These are phyloP conservation scores for Ziziphus jujuba DNA, from an alignment of 306 rosid species.

Conservation along the genomic window DNA sequence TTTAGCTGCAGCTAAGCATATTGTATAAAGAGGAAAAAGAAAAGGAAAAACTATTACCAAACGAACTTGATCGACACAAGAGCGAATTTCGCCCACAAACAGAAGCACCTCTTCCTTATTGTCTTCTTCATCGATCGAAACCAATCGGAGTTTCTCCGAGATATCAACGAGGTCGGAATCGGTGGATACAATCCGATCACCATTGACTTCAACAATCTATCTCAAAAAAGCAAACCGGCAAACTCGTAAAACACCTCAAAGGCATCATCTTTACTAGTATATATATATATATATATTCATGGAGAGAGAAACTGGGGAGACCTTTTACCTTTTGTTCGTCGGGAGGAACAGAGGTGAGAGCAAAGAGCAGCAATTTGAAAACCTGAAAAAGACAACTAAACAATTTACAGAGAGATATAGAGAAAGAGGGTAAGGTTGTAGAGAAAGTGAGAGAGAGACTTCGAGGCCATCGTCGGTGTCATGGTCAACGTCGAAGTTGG, in stretches of 20 bases:
- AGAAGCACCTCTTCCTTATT: conserved; percentile 49
- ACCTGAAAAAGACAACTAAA: conserved; percentile 36
- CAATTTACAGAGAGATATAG: background rate
- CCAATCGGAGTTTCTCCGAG: conserved; percentile 60
- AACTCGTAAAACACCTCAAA: background rate
- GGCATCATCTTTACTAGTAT: background rate
- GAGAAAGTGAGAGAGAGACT: conserved; percentile 30
- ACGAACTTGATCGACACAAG: conserved; percentile 52
- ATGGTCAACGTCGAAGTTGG: conserved; percentile 53
- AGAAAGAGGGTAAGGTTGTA: too few relatives aligned
- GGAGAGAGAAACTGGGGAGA: conserved; percentile 8
- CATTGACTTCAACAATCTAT: conserved; percentile 52
- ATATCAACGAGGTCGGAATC: conserved; percentile 62
- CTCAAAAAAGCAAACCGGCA: conserved; percentile 5
- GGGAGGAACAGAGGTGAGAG: conserved; percentile 70
- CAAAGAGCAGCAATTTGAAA: conserved; percentile 68
- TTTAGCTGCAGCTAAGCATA: background rate
- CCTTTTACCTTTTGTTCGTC: conserved; percentile 79
- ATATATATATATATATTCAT: too few relatives aligned
- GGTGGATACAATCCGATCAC: conserved; percentile 35
- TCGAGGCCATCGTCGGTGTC: conserved; percentile 76
- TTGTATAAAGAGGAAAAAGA: conserved; percentile 4
- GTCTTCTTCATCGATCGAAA: conserved; percentile 31
- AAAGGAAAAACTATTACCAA: conserved; percentile 58
- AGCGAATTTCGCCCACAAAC: conserved; percentile 50